Conservation (phyloP, 176 grass and related monocot genomes). For the Carex kokanica region DNA sequence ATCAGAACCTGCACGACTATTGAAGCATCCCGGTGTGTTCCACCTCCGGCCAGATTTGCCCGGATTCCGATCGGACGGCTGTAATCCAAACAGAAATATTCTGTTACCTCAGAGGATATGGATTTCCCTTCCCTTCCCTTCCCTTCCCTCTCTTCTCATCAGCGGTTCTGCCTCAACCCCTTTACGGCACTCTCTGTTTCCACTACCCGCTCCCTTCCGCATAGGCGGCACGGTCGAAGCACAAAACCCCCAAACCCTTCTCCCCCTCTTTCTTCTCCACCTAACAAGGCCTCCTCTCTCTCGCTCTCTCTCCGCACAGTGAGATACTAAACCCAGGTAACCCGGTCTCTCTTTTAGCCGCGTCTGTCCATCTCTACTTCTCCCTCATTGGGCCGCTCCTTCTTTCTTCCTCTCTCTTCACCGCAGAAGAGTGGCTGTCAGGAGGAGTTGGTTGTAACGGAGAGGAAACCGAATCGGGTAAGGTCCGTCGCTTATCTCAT, state of each 20-base stretch:
- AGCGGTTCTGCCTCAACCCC: constrained; percentile 1
- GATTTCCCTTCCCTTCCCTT: not conserved
- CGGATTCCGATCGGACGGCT: too few species aligned
- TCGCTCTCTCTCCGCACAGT: not conserved
- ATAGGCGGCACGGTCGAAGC: not conserved
- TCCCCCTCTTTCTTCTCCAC: not conserved
- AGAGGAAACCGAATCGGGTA: constrained; percentile 3
- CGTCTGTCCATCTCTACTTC: not conserved
- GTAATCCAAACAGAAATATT: too few species aligned
- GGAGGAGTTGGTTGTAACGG: not conserved
- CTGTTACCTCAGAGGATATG: too few species aligned
- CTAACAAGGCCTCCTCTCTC: not conserved
- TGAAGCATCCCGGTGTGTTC: too few species aligned
- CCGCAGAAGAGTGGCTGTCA: not conserved
- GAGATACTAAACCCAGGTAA: not conserved
- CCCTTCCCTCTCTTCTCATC: not conserved
- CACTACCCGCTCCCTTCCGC: not conserved
- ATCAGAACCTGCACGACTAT: too few species aligned
- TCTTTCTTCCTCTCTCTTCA: not conserved
- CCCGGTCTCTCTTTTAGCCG: not conserved
- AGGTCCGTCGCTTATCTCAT: not conserved
- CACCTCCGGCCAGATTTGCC: too few species aligned
- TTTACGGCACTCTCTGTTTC: not conserved
- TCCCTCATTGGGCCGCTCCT: not conserved
- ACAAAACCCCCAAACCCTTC: not conserved